phyloP scores from a whole-genome alignment of 352 stramenopile species.

The Globisporangium paroecandrum region DNA sequence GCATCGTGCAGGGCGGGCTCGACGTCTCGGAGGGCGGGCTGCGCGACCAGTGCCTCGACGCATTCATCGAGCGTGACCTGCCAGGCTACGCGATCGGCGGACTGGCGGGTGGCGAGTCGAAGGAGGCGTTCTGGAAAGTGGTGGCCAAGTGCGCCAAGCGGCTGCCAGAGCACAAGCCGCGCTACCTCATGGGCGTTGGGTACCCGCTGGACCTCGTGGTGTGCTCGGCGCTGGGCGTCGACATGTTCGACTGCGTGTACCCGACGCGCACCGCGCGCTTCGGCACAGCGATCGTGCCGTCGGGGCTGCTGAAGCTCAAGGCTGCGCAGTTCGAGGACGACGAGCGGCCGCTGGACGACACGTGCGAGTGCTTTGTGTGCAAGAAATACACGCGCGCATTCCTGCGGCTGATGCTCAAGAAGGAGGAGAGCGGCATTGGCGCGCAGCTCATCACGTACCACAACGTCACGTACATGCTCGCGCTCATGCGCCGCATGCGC shows the following conservation, averaged over 20 bases:
- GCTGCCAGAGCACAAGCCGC: conserved; percentile 92
- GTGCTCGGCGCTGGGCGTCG: conserved; percentile 94
- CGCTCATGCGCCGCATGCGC: conserved; percentile 69
- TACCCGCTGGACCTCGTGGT: conserved; percentile 97
- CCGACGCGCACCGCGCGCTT: conserved; percentile 95
- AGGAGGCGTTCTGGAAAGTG: conserved; percentile 95
- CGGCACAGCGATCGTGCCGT: conserved; percentile 88
- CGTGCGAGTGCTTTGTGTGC: conserved; percentile 71
- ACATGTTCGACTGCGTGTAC: conserved; percentile 99
- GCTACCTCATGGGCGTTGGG: conserved; percentile 98
- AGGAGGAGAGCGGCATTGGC: conserved; percentile 60
- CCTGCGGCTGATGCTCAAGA: conserved; percentile 69
- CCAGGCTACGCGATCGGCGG: conserved; percentile 95
- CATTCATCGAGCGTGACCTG: conserved; percentile 80
- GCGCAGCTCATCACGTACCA: conserved; percentile 75
- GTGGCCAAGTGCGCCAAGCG: conserved; percentile 70
- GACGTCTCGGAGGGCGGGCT: conserved; percentile 90
- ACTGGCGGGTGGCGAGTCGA: conserved; percentile 90
- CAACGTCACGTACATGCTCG: conserved; percentile 85
- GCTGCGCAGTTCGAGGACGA: conserved; percentile 52
- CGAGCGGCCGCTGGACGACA: conserved; percentile 57
- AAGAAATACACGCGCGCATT: conserved; percentile 71
- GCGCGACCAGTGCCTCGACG: conserved; percentile 91
- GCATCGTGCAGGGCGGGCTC: conserved; percentile 95
- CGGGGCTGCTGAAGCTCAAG: conserved; percentile 73